phyloP scores from a whole-genome alignment of 2,329 filamentous ascomycete species.

The Phyllosticta ampelicida region DNA sequence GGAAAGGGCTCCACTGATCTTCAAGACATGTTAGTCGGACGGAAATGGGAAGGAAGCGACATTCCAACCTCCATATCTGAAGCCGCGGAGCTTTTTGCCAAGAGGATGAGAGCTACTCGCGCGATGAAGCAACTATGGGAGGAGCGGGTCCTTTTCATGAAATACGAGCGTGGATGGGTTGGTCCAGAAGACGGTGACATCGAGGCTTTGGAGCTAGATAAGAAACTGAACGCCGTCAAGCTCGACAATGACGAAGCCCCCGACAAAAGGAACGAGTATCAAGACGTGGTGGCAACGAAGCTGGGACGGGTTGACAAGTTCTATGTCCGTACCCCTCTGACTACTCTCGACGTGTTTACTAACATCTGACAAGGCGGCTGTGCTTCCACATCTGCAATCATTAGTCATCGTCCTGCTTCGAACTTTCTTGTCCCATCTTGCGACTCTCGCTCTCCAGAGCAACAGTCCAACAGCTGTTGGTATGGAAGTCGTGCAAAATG shows the following conservation, averaged over 20 bases:
- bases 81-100: slow-evolving; percentile 84
- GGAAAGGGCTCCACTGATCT: slow-evolving; percentile 76
- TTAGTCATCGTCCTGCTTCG: slow-evolving; percentile 87
- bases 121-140: slow-evolving; percentile 92
- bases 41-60: slow-evolving; percentile 87
- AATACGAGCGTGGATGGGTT: slow-evolving; percentile 84
- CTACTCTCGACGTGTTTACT: not conserved
- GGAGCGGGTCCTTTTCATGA: slow-evolving; percentile 81
- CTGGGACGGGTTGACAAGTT: slow-evolving; percentile 68
- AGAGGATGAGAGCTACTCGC: slow-evolving; percentile 79
- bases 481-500: slow-evolving; percentile 32
- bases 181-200: slow-evolving; percentile 34
- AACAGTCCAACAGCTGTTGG: slow-evolving; percentile 33
- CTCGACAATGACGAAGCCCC: slow-evolving; percentile 30
- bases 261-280: slow-evolving; percentile 42
- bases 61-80: slow-evolving; percentile 92
- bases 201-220: slow-evolving; percentile 30
- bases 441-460: slow-evolving; percentile 59
- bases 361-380: slow-evolving; percentile 45
- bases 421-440: slow-evolving; percentile 77
- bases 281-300: slow-evolving; percentile 33
- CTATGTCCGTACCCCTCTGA: slow-evolving; percentile 59
- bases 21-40: slow-evolving; percentile 68
- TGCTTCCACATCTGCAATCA: slow-evolving; percentile 80
- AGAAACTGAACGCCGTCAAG: not conserved